Percentiles rank a stretch among this genome's conserved stretches.
Evolutionary conservation across 345 rosid species (phyloP).

Genomic region (Pistacia vera): DNA sequence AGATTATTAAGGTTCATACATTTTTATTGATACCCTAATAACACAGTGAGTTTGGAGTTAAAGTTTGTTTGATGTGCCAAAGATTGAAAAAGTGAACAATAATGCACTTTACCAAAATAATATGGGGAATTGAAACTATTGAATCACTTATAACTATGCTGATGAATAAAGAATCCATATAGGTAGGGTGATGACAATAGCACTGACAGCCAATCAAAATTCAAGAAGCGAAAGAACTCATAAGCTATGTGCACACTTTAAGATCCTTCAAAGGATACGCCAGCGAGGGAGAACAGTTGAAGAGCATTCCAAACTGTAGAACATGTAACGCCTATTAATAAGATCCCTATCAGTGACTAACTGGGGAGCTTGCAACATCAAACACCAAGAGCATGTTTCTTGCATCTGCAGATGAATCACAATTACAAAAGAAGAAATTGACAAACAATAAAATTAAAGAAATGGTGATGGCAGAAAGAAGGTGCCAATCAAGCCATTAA

Average conservation of each 20-base stretch:
- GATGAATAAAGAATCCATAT: not conserved
- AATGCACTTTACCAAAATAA: slow-evolving; percentile 9
- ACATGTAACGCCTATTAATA: slow-evolving; percentile 43
- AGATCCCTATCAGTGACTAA: slow-evolving; percentile 32
- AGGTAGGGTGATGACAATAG: not conserved
- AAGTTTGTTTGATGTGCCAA: slow-evolving; percentile 8
- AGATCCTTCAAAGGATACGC: slow-evolving; percentile 62
- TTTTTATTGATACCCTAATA: not conserved
- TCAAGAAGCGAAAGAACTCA: not conserved
- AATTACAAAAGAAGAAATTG: slow-evolving; percentile 1
- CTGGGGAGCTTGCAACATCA: slow-evolving; percentile 35
- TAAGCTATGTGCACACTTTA: not conserved
- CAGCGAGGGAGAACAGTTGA: slow-evolving; percentile 51
- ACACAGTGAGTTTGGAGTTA: slow-evolving; percentile 1
- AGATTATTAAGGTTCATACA: slow-evolving; percentile 45
- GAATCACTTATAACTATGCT: not conserved
- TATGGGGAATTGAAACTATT: not conserved
- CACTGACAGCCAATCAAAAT: not conserved
- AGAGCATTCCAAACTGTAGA: slow-evolving; percentile 42
- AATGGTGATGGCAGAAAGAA: slow-evolving; percentile 15
- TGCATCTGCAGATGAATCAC: slow-evolving; percentile 37
- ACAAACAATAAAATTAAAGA: slow-evolving; percentile 2
- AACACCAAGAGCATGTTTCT: slow-evolving; percentile 41
- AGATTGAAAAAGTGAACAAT: not conserved
- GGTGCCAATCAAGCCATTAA: slow-evolving; percentile 10